Base-by-base conservation (phyloP, 768 basidiomycete species). In the Tylopilus vinaceipallidus region DNA sequence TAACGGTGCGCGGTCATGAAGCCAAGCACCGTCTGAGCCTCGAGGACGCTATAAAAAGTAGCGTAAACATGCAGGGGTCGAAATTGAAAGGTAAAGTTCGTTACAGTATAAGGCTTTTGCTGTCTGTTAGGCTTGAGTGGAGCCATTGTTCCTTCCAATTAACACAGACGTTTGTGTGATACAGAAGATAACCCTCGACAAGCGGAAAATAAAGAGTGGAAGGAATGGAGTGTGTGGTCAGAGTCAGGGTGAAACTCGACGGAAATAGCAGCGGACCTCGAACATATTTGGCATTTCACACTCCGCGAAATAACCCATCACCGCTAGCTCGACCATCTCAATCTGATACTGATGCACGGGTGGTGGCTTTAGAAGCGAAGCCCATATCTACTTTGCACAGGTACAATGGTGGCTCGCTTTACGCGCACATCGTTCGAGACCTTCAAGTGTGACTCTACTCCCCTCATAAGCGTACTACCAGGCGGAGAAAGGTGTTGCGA, bases 1-100 rank as follows among this genome's bases (percentile, higher is more conserved):
- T 69, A 43, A 71, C 19, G 81, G 80, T 39, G 83, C 84, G 67
- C 77, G 83, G 77, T 91, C 88, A 68, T 91, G 88, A 23, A 83
- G 61, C 88, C 88, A 90, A 62, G 78, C 76, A 49, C 81, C 84
- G 36, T 88, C 83, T 20, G 73, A 71, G 47, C 73, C 75, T 56
- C 72, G 65, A 64, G 84, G 83, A 57, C 85, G 82, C 85, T 86
- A 55, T 20, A 20, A 50, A 47, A 58, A 22, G 22, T 38, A 42
- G n/a, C 12, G 20, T 57, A n/a, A 52, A 45, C 35, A 38, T 13
- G 40, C 13, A 9, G 50, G 23, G 26, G 32, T 38, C 40, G 45
- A 19, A 42, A 27, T 12, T 14, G 24, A 45, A 42, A 47, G 23
- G 14, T n/a, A 4, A 22, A 39, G 27, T 37, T 3, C 67, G 56